Conservation (phyloP, 2,329 filamentous ascomycete species). For the Penicillium polonicum region DNA sequence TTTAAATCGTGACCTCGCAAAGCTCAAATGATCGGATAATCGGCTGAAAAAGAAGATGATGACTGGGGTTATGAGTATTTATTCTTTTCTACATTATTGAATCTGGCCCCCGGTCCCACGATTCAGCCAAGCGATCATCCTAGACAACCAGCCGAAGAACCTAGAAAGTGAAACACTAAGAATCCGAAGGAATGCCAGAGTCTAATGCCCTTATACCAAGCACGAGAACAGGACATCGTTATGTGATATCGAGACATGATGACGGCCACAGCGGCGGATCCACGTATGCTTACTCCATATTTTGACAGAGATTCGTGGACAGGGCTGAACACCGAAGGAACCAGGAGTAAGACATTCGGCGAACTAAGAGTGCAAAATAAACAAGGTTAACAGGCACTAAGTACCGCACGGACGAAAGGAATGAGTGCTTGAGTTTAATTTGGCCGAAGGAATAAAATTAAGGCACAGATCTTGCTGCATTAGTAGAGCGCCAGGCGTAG, state of each 20-base stretch:
- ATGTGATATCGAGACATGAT: background rate
- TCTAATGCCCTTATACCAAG: background rate
- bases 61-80: background rate
- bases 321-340: background rate
- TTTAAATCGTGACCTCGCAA: background rate
- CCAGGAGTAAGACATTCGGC: background rate
- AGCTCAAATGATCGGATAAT: background rate
- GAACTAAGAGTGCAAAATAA: background rate
- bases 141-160: background rate
- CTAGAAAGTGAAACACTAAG: background rate
- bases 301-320: background rate
- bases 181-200: background rate
- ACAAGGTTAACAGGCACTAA: background rate
- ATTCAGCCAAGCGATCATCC: slow-evolving; percentile 3
- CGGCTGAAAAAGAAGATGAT: background rate
- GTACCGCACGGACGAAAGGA: background rate
- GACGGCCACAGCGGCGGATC: background rate
- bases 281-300: background rate
- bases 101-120: background rate
- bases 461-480: background rate
- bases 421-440: background rate
- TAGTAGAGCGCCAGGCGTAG: background rate
- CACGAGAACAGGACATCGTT: background rate
- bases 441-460: background rate
- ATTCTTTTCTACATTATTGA: background rate